phyloP scores from a whole-genome alignment of 2,329 filamentous ascomycete genomes.

The Aschersonia sp. region DNA sequence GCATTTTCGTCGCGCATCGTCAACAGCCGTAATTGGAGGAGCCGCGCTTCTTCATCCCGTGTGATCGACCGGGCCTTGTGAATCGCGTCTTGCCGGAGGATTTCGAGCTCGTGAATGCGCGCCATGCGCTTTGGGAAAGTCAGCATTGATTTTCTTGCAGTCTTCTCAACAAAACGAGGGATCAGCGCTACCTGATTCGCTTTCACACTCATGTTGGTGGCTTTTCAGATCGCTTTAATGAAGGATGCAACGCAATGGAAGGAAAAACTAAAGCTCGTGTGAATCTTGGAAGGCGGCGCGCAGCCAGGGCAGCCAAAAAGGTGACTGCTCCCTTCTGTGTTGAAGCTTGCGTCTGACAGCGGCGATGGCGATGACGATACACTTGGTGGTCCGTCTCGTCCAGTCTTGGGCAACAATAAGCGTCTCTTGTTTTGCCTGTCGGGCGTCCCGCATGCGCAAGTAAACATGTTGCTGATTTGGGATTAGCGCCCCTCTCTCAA shows the following conservation, averaged over 20 bases:
- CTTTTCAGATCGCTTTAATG: neutral
- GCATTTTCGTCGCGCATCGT: constrained; percentile 64
- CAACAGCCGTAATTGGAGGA: constrained; percentile 52
- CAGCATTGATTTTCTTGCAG: constrained; percentile 3
- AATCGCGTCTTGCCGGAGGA: constrained; percentile 51
- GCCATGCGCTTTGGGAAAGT: constrained; percentile 23
- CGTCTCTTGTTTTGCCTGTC: constrained; percentile 12
- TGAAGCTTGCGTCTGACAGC: neutral
- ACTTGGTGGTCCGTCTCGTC: neutral
- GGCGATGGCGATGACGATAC: neutral
- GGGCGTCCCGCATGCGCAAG: constrained; percentile 3
- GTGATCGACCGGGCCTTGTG: constrained; percentile 52
- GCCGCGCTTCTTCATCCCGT: constrained; percentile 61
- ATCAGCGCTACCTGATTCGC: constrained; percentile 11
- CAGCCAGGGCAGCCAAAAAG: neutral
- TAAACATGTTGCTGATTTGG: constrained; percentile 17
- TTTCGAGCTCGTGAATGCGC: constrained; percentile 44
- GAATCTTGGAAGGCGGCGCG: neutral
- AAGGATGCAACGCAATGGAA: neutral
- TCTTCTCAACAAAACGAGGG: neutral
- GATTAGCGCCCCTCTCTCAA: constrained; percentile 8
- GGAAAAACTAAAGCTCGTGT: neutral
- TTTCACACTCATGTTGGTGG: constrained; percentile 12
- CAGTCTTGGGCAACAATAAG: constrained; percentile 1
- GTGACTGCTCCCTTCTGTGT: no score